Base-by-base conservation (phyloP, 805 yeast species). In the Tetrapisispora fleetii region DNA sequence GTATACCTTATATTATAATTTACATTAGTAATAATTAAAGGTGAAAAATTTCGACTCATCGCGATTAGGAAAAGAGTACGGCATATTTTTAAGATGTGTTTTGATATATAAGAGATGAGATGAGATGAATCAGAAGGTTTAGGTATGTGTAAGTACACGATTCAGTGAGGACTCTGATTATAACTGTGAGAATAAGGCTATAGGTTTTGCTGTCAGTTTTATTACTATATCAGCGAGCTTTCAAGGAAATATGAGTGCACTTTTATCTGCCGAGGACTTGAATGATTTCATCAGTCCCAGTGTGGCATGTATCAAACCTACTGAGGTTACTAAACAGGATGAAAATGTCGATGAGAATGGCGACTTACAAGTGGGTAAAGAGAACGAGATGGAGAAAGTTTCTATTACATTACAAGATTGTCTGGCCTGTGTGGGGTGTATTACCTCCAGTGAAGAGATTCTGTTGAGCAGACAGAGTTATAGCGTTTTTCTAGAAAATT, bases 241-340 rank as follows among this genome's bases (percentile, higher is more conserved):
- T 19, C 22, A 22, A 6, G 16, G 4, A 27, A 45, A 4, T 3
- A 89, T 90, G 98, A 84, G 95, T 67, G 88, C 96, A 1, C 70
- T 90, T 39, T 72, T 91, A 47, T 84, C 95, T 9, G 90, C 88
- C 21, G 93, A 86, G 50, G 97, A 93, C 60, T 70, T 93, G 49
- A 93, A 93, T 67, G 99, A 93, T 67, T 93, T 89, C 68, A 91
- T 93, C 40, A 76, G 85, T 32, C 99, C 98, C 0, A 95, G 96
- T 0, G 81, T 86, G 27, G 98, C 96, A 0, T 93, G 99, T 63
- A 83, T 90, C 48, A 93, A 88, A 67, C 96, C 98, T 0, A 82
- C 81, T 47, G 73, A 68, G 32, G 22, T 50, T 5, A 64, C 60
- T 18, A 64, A 68, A 40, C 43, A 45, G 10, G 24, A 42, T 19